Percentiles rank a stretch among this genome's conserved stretches.
Conservation (phyloP, 768 basidiomycete species). For the Kwoniella sp. region DNA sequence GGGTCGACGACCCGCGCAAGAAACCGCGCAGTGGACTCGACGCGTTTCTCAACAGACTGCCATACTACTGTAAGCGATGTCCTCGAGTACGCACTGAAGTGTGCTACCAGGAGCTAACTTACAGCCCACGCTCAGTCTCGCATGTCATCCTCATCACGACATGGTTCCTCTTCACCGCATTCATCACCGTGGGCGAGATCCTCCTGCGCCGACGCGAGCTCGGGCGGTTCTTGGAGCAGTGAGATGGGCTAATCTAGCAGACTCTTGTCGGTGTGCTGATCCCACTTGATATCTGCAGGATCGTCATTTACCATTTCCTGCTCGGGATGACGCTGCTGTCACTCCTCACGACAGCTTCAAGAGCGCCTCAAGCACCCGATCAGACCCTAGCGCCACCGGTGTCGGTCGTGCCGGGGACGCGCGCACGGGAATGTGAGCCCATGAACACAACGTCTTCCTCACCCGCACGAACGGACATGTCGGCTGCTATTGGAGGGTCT, state of each 20-base stretch:
- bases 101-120: too few species aligned
- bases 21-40: neutral
- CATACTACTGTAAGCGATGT: constrained; percentile 10
- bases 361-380: constrained; percentile 32
- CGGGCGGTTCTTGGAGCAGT: constrained; percentile 37
- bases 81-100: too few species aligned
- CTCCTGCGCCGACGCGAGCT: constrained; percentile 20
- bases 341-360: constrained; percentile 29
- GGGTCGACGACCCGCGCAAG: too few species aligned
- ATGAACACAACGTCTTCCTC: too few species aligned
- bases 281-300: constrained; percentile 12
- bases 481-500: too few species aligned
- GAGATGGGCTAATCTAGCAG: too few species aligned
- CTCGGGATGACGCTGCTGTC: constrained; percentile 32
- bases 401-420: neutral
- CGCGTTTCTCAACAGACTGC: constrained; percentile 2
- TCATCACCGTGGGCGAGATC: constrained; percentile 27
- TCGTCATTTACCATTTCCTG: constrained; percentile 30
- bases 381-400: constrained; percentile 20
- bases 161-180: constrained; percentile 32
- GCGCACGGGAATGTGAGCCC: too few species aligned
- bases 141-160: constrained; percentile 25
- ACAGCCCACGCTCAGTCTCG: constrained; percentile 25
- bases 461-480: too few species aligned
- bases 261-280: neutral